Evolutionary conservation across 1,284 basidiomycete species (phyloP).

Genomic region (Quambalaria eucalypti): DNA sequence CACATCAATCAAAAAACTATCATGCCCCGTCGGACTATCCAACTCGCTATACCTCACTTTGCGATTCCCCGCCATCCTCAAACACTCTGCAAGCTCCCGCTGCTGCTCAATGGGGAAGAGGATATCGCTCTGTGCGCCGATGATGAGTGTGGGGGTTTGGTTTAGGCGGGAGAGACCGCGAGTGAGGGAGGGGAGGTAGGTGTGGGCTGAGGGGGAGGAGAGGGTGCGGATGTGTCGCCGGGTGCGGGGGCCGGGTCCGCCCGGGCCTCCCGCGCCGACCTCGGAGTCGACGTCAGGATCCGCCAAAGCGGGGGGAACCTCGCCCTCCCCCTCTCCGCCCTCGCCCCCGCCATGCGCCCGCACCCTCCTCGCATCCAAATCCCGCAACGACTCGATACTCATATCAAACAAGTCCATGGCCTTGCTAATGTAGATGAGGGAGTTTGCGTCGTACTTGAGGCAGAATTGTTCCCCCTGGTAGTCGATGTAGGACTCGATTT

Average conservation of each 20-base stretch:
- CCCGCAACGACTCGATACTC: constrained; percentile 66
- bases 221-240: constrained; percentile 55
- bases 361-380: constrained; percentile 51
- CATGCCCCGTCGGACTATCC: constrained; percentile 88
- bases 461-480: constrained; percentile 84
- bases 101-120: constrained; percentile 97
- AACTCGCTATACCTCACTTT: constrained; percentile 92
- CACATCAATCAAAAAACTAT: constrained; percentile 66
- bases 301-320: neutral
- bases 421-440: constrained; percentile 87
- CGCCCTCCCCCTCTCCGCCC: no score
- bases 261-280: constrained; percentile 33
- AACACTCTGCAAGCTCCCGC: constrained; percentile 82
- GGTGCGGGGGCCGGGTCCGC: constrained; percentile 18
- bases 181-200: constrained; percentile 72
- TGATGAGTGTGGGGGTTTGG: constrained; percentile 71
- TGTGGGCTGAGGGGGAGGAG: constrained; percentile 50
- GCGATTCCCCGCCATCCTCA: constrained; percentile 68
- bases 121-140: constrained; percentile 94
- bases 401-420: constrained; percentile 99
- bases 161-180: constrained; percentile 69
- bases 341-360: constrained; percentile 1
- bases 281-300: neutral
- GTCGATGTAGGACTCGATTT: constrained; percentile 97
- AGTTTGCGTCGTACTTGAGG: constrained; percentile 97